Conservation (phyloP, 169 alveolate genomes). For the Neospora caninum region DNA sequence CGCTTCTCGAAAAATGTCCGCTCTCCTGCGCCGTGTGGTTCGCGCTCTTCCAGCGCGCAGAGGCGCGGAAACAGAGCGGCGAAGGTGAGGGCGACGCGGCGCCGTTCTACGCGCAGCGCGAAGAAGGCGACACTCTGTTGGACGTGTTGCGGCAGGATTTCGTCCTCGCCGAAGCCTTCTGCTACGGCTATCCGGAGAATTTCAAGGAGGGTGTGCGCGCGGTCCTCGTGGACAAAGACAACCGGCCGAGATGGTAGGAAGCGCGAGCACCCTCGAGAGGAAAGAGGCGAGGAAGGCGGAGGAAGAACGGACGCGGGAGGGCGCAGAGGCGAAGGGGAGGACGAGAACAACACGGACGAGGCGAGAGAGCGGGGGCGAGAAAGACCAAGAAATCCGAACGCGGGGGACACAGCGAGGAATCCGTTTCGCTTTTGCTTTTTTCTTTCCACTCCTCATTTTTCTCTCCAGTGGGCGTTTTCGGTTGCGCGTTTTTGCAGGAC, state of each 20-base stretch:
- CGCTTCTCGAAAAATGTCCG: background rate
- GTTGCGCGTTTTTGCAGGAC: background rate
- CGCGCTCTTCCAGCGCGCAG: background rate
- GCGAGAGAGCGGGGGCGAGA: too few species aligned
- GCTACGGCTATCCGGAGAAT: background rate
- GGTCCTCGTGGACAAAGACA: slow-evolving; percentile 80
- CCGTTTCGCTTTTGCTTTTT: too few species aligned
- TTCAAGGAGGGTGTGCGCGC: slow-evolving; percentile 83
- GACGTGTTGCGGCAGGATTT: background rate
- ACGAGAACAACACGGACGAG: too few species aligned
- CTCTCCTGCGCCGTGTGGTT: slow-evolving; percentile 27
- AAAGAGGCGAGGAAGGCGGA: too few species aligned
- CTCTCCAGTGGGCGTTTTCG: too few species aligned
- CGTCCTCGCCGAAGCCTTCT: background rate
- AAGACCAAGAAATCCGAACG: too few species aligned
- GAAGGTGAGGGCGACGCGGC: background rate
- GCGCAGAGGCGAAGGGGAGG: background rate
- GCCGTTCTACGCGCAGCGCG: background rate
- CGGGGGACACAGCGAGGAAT: too few species aligned
- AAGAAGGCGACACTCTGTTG: background rate
- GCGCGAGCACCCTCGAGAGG: too few species aligned
- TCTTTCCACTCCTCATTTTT: too few species aligned
- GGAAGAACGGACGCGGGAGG: too few species aligned
- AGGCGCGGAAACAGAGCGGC: background rate
- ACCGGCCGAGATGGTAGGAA: slow-evolving; percentile 78